Conservation (phyloP, 2,329 filamentous ascomycete species). For the Fusarium nygamai region DNA sequence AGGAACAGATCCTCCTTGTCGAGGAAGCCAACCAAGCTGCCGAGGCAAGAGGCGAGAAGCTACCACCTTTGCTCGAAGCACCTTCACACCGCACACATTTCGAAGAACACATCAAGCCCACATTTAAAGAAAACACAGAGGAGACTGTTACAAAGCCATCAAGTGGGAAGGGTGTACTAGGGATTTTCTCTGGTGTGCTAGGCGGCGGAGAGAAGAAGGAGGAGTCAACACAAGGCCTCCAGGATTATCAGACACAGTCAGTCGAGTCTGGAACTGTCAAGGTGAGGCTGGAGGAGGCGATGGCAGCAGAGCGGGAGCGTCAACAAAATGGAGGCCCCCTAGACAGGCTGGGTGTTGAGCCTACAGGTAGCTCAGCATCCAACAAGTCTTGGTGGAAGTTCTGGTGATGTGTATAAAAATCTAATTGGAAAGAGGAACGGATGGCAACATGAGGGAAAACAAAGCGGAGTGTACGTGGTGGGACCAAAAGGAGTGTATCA, state of each 20-base stretch:
- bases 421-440: constrained; percentile 33
- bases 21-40: constrained; percentile 65
- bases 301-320: constrained; percentile 61
- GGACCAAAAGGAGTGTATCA: constrained; percentile 50
- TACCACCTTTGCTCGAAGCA: constrained; percentile 62
- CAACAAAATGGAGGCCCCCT: constrained; percentile 62
- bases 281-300: constrained; percentile 51
- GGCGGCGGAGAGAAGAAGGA: constrained; percentile 38
- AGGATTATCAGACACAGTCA: constrained; percentile 31
- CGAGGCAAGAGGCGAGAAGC: constrained; percentile 55
- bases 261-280: constrained; percentile 40
- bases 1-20: constrained; percentile 65
- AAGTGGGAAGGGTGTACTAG: constrained; percentile 51
- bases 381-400: constrained; percentile 65
- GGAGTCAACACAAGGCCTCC: constrained; percentile 24
- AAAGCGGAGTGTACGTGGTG: constrained; percentile 33
- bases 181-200: constrained; percentile 47
- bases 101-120: constrained; percentile 49
- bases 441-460: constrained; percentile 10
- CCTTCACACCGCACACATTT: constrained; percentile 53
- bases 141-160: constrained; percentile 29
- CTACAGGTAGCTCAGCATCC: constrained; percentile 38
- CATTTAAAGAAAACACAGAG: constrained; percentile 40
- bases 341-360: constrained; percentile 59
- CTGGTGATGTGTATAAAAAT: constrained; percentile 42